Base-by-base conservation (phyloP, 345 rosid genomes). In the Eucalyptus melliodora region DNA sequence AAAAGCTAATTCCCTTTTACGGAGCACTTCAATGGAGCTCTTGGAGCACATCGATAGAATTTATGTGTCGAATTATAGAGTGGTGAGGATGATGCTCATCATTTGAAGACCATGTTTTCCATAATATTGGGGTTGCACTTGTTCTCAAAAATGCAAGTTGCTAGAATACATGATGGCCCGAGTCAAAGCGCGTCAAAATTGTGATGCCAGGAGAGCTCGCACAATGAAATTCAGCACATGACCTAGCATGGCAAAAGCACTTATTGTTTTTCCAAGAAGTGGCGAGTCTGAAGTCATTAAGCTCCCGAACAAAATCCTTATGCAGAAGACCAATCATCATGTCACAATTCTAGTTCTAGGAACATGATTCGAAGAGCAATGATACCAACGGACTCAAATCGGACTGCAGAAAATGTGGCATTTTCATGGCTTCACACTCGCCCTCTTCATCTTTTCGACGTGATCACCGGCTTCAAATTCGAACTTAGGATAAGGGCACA, bases 1-100 rank as follows among this genome's bases (percentile, higher is more conserved):
- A n/a, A n/a, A n/a, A n/a, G n/a, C n/a, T n/a, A n/a, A n/a, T n/a
- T n/a, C n/a, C n/a, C n/a, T n/a, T n/a, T n/a, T n/a, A n/a, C n/a
- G n/a, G n/a, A n/a, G 2, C 12, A 0, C 6, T 10, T 72, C 82
- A 5, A 65, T n/a, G 21, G 11, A n/a, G 21, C 6, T n/a, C 2
- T 16, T n/a, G 2, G 11, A 65, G 21, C 40, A 0, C 34, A 4
- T 7, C 9, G 0, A 65, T 16, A 65, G 23, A 16, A 5, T 34
- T 34, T 16, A 21, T 5, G 24, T 34, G 8, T 69, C 44, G 1
- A 37, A 37, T 19, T 77, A 37, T 19, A 21, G 1, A 37, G 44
- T 0, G 15, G 4, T 10, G 21, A 72, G 83, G 11, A 19, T 5
- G 45, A 72, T 72, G 26, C 26, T 37, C 16, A 21, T 72, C 82